phyloP scores from a whole-genome alignment of 345 rosid genomes.

The Eucalyptus guilfoylei region DNA sequence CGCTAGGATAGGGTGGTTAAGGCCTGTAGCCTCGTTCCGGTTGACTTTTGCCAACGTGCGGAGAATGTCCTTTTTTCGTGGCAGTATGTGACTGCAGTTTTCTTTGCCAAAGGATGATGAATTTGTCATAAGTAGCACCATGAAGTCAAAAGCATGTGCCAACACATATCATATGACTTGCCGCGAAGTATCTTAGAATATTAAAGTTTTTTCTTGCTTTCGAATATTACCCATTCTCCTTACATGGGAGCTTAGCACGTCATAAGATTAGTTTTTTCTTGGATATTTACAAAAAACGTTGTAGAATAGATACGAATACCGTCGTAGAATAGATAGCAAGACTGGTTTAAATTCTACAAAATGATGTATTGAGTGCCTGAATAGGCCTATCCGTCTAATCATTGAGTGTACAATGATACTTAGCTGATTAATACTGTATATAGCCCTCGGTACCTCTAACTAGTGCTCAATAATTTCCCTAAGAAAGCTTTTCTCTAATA shows the following conservation, averaged over 20 bases:
- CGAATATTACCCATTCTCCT: neutral
- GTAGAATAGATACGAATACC: too few species aligned
- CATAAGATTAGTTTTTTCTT: neutral
- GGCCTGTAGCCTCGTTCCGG: neutral
- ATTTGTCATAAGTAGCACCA: neutral
- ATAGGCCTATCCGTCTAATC: neutral
- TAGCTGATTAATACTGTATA: neutral
- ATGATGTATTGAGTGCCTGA: neutral
- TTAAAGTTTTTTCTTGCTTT: neutral
- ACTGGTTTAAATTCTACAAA: neutral
- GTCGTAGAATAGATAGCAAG: neutral
- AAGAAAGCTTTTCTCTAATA: neutral
- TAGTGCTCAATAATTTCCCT: neutral
- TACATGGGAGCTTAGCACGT: neutral
- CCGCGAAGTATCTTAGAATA: neutral
- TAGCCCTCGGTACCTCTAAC: neutral
- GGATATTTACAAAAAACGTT: too few species aligned
- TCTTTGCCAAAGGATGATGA: neutral
- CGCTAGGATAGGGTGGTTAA: neutral
- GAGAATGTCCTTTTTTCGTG: neutral
- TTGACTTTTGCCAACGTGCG: neutral
- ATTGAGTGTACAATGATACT: neutral
- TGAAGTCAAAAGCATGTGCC: neutral
- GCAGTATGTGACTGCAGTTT: neutral
- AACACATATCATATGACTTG: neutral